These are phyloP conservation scores for Diaporthe humulicola DNA, from an alignment of 2,329 filamentous ascomycete genomes.

Conservation along the genomic window DNA sequence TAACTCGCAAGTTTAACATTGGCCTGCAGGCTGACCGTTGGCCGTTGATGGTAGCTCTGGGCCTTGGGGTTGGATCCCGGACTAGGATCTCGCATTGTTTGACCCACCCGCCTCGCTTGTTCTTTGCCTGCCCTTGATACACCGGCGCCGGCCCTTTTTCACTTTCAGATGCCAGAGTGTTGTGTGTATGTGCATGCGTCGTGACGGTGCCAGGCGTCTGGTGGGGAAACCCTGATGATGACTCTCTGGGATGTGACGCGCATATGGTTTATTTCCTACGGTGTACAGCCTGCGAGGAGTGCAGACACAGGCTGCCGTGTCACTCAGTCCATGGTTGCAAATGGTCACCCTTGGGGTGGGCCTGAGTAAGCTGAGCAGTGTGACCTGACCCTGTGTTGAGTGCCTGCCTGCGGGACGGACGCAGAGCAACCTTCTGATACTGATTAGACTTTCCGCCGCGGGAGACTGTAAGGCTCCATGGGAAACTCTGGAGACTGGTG, in stretches of 20 bases:
- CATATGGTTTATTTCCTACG: background rate
- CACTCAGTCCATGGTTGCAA: background rate
- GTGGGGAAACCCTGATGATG: constrained; percentile 11
- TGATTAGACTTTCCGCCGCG: constrained; percentile 22
- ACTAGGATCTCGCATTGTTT: constrained; percentile 24
- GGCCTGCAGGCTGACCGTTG: constrained; percentile 27
- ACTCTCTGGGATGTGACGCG: constrained; percentile 1
- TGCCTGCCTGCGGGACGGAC: background rate
- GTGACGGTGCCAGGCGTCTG: background rate
- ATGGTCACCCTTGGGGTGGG: constrained; percentile 22
- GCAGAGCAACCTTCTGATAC: constrained; percentile 15
- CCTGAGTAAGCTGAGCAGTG: constrained; percentile 27
- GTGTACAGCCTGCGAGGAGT: background rate
- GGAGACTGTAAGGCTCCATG: constrained; percentile 7
- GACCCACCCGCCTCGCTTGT: constrained; percentile 21
- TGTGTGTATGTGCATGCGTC: background rate
- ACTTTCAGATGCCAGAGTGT: constrained; percentile 22
- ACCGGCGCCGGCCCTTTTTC: constrained; percentile 8
- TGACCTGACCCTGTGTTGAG: constrained; percentile 1
- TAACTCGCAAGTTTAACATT: constrained; percentile 7
- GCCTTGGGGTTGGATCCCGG: constrained; percentile 10
- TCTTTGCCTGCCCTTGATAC: constrained; percentile 9
- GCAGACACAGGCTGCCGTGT: constrained; percentile 8
- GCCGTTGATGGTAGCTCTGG: constrained; percentile 16
- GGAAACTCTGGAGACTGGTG: background rate